These are phyloP conservation scores for Dictyostelium purpureum DNA, from an alignment of 78 protist genomes.

Conservation along the genomic window DNA sequence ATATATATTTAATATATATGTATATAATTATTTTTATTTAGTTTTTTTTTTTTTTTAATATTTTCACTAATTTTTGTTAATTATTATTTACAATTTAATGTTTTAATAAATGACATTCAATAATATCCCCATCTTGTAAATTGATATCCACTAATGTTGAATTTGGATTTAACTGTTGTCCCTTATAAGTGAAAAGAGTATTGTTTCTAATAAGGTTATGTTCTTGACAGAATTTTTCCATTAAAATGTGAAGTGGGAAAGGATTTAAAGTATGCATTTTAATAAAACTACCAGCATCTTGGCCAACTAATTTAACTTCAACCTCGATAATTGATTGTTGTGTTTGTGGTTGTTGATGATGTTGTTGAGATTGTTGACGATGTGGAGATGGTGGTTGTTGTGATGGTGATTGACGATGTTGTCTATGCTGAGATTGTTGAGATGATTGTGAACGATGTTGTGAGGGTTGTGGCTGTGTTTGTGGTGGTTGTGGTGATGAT, in stretches of 20 bases:
- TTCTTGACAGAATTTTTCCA: constrained; percentile 72
- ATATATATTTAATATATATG: too few species aligned
- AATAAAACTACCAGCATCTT: constrained; percentile 58
- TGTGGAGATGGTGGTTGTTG: not conserved
- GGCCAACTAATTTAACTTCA: constrained; percentile 59
- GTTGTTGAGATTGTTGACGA: not conserved
- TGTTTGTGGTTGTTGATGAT: not conserved
- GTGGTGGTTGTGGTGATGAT: not conserved
- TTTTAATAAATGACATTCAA: constrained; percentile 43
- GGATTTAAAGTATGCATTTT: constrained; percentile 66
- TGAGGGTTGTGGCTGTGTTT: not conserved
- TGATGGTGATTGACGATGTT: not conserved
- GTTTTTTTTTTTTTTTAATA: too few species aligned
- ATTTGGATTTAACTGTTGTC: not conserved
- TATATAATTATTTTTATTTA: too few species aligned
- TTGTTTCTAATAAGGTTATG: not conserved
- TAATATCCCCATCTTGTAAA: constrained; percentile 41
- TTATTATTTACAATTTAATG: constrained; percentile 6
- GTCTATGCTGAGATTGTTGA: not conserved
- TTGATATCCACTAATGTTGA: constrained; percentile 27
- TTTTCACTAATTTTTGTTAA: too few species aligned
- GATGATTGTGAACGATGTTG: not conserved
- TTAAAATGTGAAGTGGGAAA: constrained; percentile 58
- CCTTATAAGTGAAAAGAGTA: constrained; percentile 31
- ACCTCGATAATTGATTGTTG: constrained; percentile 23